Percentiles rank a stretch among this genome's conserved stretches.
phyloP scores from a whole-genome alignment of 2,329 filamentous ascomycete genomes.

The Ascochyta pisi region DNA sequence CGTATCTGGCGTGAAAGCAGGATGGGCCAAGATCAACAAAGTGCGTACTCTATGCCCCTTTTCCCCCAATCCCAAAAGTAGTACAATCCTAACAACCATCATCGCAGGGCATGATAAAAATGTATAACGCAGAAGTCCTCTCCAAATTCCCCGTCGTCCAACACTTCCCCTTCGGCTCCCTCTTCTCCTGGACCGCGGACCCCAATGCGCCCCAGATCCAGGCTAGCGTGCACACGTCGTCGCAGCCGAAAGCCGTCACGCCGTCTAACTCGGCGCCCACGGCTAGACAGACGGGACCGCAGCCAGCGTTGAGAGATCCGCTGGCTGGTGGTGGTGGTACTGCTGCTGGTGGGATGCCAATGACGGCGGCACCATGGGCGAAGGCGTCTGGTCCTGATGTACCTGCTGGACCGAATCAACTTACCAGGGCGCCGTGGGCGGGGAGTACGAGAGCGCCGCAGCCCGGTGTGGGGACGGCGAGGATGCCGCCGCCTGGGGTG shows the following conservation, averaged over 20 bases:
- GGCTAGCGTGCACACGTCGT: slow-evolving; percentile 45
- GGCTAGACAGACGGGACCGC: slow-evolving; percentile 23
- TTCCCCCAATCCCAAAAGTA: neutral
- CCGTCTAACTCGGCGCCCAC: slow-evolving; percentile 27
- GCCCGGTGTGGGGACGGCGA: slow-evolving; percentile 25
- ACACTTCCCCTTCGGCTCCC: slow-evolving; percentile 70
- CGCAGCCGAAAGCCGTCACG: slow-evolving; percentile 41
- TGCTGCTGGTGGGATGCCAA: neutral
- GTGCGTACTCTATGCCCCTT: slow-evolving; percentile 23
- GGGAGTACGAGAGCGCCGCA: slow-evolving; percentile 26
- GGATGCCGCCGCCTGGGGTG: slow-evolving; percentile 23
- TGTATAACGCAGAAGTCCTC: slow-evolving; percentile 97
- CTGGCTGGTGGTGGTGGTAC: slow-evolving; percentile 7
- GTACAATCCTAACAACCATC: slow-evolving; percentile 6
- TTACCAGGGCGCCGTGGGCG: slow-evolving; percentile 44
- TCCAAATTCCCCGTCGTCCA: slow-evolving; percentile 99
- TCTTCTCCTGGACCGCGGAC: slow-evolving; percentile 58
- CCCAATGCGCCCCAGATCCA: slow-evolving; percentile 45
- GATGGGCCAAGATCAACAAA: slow-evolving; percentile 98
- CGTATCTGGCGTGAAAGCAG: slow-evolving; percentile 82
- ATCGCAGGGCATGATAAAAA: slow-evolving; percentile 90
- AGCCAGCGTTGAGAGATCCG: slow-evolving; percentile 34
- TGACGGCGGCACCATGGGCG: slow-evolving; percentile 20
- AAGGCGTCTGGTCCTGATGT: slow-evolving; percentile 9
- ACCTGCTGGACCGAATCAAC: slow-evolving; percentile 41